phyloP scores from a whole-genome alignment of 1,139 yeast genomes.

The Yamadazyma atmosphaerica region DNA sequence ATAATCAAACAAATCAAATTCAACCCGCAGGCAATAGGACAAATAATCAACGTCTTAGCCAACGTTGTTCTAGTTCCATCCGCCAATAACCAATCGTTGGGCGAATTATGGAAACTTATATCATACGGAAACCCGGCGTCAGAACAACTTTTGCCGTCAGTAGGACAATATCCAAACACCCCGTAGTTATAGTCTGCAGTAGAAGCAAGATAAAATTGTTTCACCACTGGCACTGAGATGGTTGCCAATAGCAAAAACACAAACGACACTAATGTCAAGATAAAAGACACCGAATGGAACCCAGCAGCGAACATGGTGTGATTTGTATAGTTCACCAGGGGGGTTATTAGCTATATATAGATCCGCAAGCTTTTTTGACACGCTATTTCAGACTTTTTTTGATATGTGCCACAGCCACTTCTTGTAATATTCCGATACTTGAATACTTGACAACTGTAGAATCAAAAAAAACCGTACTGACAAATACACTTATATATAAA shows the following conservation, averaged over 20 bases:
- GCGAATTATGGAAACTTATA: conserved; percentile 20
- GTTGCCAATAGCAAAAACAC: conserved; percentile 54
- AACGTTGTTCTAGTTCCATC: conserved; percentile 57
- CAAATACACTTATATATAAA: too few species aligned
- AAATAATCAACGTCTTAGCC: conserved; percentile 71
- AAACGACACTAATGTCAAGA: conserved; percentile 38
- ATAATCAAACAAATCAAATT: conserved; percentile 51
- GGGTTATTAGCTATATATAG: too few species aligned
- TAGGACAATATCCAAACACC: conserved; percentile 76
- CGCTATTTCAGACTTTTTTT: too few species aligned
- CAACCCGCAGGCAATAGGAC: conserved; percentile 81
- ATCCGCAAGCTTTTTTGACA: too few species aligned
- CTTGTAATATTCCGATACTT: too few species aligned
- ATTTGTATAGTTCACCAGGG: too few species aligned
- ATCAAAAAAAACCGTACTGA: too few species aligned
- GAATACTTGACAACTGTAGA: not conserved
- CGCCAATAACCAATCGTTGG: conserved; percentile 27
- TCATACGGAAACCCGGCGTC: conserved; percentile 36
- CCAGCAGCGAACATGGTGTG: conserved; percentile 1
- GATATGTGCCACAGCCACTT: too few species aligned
- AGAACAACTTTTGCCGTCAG: conserved; percentile 47
- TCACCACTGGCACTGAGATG: conserved; percentile 48
- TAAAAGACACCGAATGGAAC: conserved; percentile 32
- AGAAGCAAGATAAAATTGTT: conserved; percentile 36
- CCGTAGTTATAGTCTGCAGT: conserved; percentile 65